A percentile compares a stretch with the other conserved stretches of the same genome.
Evolutionary conservation across 495 filamentous ascomycete genomes (phyloP).

Genomic region (Penicillium diatomitis): DNA sequence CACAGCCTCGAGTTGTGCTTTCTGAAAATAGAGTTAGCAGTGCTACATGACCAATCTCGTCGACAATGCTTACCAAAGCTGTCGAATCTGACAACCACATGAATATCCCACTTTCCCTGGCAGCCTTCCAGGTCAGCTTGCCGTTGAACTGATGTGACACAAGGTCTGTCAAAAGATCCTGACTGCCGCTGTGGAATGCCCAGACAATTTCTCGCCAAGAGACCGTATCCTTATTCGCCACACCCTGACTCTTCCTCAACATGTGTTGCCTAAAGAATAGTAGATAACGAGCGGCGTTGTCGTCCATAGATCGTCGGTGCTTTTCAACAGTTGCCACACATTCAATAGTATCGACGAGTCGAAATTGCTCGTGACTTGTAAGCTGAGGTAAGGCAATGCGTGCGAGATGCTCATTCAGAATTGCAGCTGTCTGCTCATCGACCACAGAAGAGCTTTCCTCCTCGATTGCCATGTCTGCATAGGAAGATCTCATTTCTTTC

Average conservation of each 20-base stretch:
- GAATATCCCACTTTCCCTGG: conserved; percentile 80
- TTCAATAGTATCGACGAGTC: conserved; percentile 78
- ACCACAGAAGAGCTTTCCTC: conserved; percentile 56
- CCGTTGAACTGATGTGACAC: conserved; percentile 73
- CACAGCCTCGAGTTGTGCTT: conserved; percentile 74
- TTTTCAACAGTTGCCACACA: conserved; percentile 81
- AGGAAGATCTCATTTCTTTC: conserved; percentile 47
- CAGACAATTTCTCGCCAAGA: conserved; percentile 92
- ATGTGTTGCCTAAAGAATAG: conserved; percentile 83
- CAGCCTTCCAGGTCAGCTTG: conserved; percentile 73
- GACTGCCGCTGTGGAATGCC: conserved; percentile 85
- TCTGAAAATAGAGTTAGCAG: conserved; percentile 37
- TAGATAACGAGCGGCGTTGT: conserved; percentile 84
- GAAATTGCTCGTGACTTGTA: conserved; percentile 81
- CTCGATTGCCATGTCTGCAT: conserved; percentile 39
- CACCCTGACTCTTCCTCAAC: conserved; percentile 54
- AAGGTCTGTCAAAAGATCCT: conserved; percentile 86
- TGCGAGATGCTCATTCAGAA: conserved; percentile 71
- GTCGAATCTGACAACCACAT: conserved; percentile 81
- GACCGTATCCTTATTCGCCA: conserved; percentile 54
- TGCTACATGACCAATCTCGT: not conserved
- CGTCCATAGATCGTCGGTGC: conserved; percentile 84
- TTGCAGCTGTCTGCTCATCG: conserved; percentile 60
- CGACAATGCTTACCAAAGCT: conserved; percentile 56
- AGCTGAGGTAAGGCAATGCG: conserved; percentile 69